Base-by-base conservation (phyloP, 768 basidiomycete species). In the Suillus placidus region DNA sequence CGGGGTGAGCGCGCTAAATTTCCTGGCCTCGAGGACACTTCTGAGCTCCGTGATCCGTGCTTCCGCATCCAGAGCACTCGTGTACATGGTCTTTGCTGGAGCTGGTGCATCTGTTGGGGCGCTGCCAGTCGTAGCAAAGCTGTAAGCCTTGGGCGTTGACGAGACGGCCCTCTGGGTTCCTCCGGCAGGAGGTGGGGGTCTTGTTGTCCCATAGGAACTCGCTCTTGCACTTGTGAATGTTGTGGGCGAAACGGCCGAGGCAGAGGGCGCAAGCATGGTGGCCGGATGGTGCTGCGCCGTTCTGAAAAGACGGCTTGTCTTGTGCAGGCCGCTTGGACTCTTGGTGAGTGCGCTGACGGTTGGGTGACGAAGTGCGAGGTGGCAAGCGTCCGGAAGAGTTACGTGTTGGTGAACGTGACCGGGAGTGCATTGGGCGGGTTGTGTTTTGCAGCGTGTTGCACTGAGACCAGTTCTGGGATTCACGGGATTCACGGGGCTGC, bases 31-130 rank as follows among this genome's bases (percentile, higher is more conserved):
- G 49, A 66, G 65, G 65, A 49, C 65, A 66, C 6, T 10, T 12
- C 23, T 66, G 65, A 66, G 65, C 65, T 66, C 51, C 51, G 12
- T 66, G 65, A 26, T 47, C 34, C 32, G 61, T 14, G 1, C 63
- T 57, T 30, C 79, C 78, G 58, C 83, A 83, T 2, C 83, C 80
- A 0, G 81, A 81, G 72, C 82, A 84, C 16, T 75, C 65, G 73
- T 84, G 82, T 0, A 64, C 54, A 23, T 68, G 42, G 26, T 42
- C 40, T 1, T 18, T 42, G 40, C 40, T 40, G 4, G 5, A 5
- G 6, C 40, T 40, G 1, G 6, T 1, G 2, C 40, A 40, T 14
- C 14, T 6, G 6, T 40, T 40, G 40, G 40, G 40, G 1, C 14
- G 6, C 6, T 42, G 40, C 40, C 40, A 42, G 6, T 42, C 16